Evolutionary conservation across 2,329 filamentous ascomycete species (phyloP).

Genomic region (Myriosclerotinia curreyana): DNA sequence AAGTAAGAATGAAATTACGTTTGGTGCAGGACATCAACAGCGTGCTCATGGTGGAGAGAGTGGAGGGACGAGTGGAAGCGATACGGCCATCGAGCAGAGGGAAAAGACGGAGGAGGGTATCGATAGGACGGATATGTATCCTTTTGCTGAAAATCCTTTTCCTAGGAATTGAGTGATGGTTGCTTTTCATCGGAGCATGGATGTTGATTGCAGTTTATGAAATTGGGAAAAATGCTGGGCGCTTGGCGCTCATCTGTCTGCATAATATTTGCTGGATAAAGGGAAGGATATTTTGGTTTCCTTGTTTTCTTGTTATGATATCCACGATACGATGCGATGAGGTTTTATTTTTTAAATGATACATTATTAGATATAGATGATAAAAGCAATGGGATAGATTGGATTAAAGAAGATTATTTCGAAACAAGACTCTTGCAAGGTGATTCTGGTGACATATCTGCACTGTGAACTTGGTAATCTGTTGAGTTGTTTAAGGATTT

Average conservation of each 20-base stretch:
- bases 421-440: background rate
- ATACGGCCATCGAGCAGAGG: conserved; percentile 1
- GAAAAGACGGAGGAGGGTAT: conserved; percentile 7
- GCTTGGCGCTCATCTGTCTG: conserved; percentile 2
- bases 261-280: background rate
- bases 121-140: conserved; percentile 12
- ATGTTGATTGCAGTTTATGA: background rate
- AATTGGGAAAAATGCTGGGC: background rate
- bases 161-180: background rate
- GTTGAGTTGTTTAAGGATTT: too few relatives aligned
- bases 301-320: conserved; percentile 4
- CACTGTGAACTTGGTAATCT: too few relatives aligned
- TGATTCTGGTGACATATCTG: background rate
- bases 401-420: too few relatives aligned
- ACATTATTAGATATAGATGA: background rate
- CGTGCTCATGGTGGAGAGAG: background rate
- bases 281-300: background rate
- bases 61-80: conserved; percentile 9
- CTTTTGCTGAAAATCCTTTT: conserved; percentile 7
- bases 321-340: conserved; percentile 10
- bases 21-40: conserved; percentile 3
- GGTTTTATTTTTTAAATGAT: conserved; percentile 4
- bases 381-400: background rate
- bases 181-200: background rate
- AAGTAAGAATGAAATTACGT: conserved; percentile 1